Evolutionary conservation across 805 yeast species (phyloP), one percentile per base, ranked within the genome.

Genomic region (Wickerhamomyces bovis): DNA sequence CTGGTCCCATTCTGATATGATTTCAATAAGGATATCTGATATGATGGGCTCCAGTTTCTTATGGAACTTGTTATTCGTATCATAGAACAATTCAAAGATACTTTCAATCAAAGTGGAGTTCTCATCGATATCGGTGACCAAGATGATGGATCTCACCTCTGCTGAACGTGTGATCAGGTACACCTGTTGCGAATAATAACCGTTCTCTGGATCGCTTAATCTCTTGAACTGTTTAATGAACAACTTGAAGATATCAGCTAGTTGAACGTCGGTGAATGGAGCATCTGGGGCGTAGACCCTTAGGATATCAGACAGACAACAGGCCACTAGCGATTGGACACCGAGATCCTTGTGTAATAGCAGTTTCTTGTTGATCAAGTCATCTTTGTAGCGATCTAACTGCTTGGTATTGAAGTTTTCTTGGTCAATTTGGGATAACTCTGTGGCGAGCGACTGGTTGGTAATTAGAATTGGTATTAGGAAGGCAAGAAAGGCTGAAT

Each of bases 271-370:
- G 2, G 85, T 78, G 63, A 76, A 89, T 4, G 97, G 97, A 7
- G 96, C 95, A 60, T 89, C 87, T 0, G 97, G 97, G 0, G 96
- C 97, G 57, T 75, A 83, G 15, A 90, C 63, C 48, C 96, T 71
- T 38, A 89, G 64, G 10, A 90, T 70, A 60, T 89, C 96, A 6
- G 89, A 73, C 8, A 89, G 52, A 52, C 94, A 81, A 57, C 95
- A 83, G 8, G 94, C 81, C 1, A 76, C 76, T 48, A 71, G 78
- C 0, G 90, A 79, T 53, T 81, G 84, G 8, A 89, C 80, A 6
- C 92, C 94, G 3, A 61, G 48, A 57, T 87, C 88, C 42, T 77
- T 72, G 57, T 82, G 83, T 31, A 67, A 69, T 2, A 85, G 49
- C 13, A 87, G 66, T 54, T 83, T 86, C 47, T 72, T 75, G 55